Conservation (phyloP, 2,329 filamentous ascomycete species). For the Cladobotryum mycophilum region DNA sequence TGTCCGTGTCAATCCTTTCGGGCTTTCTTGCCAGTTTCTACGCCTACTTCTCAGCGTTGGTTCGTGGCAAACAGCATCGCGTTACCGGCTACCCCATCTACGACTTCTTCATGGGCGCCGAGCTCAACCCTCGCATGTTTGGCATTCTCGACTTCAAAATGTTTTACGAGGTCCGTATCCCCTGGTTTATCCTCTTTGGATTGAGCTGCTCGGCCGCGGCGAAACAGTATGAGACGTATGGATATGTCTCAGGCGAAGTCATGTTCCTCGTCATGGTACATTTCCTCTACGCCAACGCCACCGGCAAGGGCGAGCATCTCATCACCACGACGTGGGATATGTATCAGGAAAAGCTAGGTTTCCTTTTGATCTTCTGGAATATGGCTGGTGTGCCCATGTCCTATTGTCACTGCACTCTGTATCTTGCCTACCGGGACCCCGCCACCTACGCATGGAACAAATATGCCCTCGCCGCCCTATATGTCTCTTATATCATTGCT, state of each 20-base stretch:
- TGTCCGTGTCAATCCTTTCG: conserved; percentile 91
- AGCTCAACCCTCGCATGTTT: conserved; percentile 71
- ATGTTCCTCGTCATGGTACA: conserved; percentile 81
- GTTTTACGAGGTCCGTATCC: conserved; percentile 90
- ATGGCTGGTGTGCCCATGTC: conserved; percentile 81
- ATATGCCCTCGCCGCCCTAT: conserved; percentile 54
- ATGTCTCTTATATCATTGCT: conserved; percentile 74
- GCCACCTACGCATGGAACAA: conserved; percentile 70
- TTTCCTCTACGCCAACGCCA: conserved; percentile 87
- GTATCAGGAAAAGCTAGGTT: conserved; percentile 95
- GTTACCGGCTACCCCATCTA: conserved; percentile 87
- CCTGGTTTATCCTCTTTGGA: conserved; percentile 85
- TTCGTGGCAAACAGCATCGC: conserved; percentile 76
- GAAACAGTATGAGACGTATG: conserved; percentile 76
- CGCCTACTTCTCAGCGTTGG: conserved; percentile 79
- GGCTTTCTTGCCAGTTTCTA: conserved; percentile 77
- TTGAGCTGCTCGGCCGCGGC: conserved; percentile 69
- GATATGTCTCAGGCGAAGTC: conserved; percentile 81
- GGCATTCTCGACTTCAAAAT: conserved; percentile 85
- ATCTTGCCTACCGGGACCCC: conserved; percentile 75
- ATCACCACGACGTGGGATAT: conserved; percentile 90
- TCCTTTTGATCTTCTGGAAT: conserved; percentile 98
- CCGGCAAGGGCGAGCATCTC: conserved; percentile 84
- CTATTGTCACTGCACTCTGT: conserved; percentile 90
- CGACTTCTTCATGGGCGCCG: conserved; percentile 87